Percentiles rank a stretch among this genome's conserved stretches.
phyloP scores from a whole-genome alignment of 306 rosid species.

The Spatholobus suberectus region DNA sequence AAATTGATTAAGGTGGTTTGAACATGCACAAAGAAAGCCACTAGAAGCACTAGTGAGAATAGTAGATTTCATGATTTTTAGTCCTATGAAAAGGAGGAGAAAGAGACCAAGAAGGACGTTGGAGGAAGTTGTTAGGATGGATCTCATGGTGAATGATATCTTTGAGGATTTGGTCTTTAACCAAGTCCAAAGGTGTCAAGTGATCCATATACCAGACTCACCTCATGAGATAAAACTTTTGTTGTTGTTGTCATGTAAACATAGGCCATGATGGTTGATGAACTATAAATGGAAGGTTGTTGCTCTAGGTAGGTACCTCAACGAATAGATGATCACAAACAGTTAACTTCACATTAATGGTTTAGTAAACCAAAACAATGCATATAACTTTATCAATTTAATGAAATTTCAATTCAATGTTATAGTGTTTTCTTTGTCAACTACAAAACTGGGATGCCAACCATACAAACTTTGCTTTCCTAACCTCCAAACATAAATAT shows the following conservation, averaged over 20 bases:
- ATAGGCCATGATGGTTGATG: neutral
- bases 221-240: no score
- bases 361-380: slow-evolving; percentile 3
- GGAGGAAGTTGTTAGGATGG: no score
- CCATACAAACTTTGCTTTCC: slow-evolving; percentile 18
- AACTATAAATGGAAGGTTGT: neutral
- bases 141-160: no score
- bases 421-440: slow-evolving; percentile 9
- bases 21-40: no score
- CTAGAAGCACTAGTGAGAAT: no score
- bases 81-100: no score
- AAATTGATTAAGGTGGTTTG: no score
- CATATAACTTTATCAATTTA: neutral
- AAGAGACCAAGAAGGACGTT: no score
- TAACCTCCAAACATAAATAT: slow-evolving; percentile 1
- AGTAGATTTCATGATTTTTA: no score
- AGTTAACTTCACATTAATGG: neutral
- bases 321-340: neutral
- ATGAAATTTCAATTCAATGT: neutral
- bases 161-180: no score
- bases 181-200: no score
- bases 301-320: neutral
- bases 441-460: neutral
- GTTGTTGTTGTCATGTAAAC: slow-evolving; percentile 1
- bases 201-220: no score